Evolutionary conservation across 257 asterid genomes (phyloP), one percentile per base, ranked within the genome.

Genomic region (Solanum gracilifrons): DNA sequence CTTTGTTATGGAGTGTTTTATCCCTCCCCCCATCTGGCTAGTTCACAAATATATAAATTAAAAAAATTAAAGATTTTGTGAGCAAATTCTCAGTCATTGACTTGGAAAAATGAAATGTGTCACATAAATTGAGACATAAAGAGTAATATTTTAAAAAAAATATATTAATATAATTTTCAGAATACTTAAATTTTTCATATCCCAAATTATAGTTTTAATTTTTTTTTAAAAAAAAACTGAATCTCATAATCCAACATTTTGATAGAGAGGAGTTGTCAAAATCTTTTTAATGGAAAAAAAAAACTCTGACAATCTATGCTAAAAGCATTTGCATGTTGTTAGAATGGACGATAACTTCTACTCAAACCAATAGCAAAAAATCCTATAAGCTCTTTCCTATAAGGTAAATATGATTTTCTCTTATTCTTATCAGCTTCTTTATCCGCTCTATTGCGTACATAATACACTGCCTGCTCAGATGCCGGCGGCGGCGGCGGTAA

Each of bases 331-430:
- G 3, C n/a, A 11, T n/a, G 62, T 39, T 23, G 35, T 41, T 77
- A 89, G 18, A 87, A 74, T 10, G 88, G 88, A 4, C 58, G 88
- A 36, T 84, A 86, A 29, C 75, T 85, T 37, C 82, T 85, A 37
- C 87, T 25, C 60, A 76, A n/a, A 23, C 83, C 35, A 13, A n/a
- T 55, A 33, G 90, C 80, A 20, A 89, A 87, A 60, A 89, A 85
- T 5, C 90, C 90, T 25, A 87, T 77, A 5, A 69, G 83, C 20
- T 83, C 74, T 83, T 72, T 31, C 71, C 90, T 82, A 33, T 82
- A 72, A 6, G 89, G 89, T 32, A 86, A 74, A 43, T 86, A 80
- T 9, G 88, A 69, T 84, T 88, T 88, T 60, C 90, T 84, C 87
- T 64, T 86, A 7, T 76, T 71, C 83, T 46, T 88, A 82, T 41